Base-by-base conservation (phyloP, 108 stramenopile genomes). In the Nannochloropsis gaditana region DNA sequence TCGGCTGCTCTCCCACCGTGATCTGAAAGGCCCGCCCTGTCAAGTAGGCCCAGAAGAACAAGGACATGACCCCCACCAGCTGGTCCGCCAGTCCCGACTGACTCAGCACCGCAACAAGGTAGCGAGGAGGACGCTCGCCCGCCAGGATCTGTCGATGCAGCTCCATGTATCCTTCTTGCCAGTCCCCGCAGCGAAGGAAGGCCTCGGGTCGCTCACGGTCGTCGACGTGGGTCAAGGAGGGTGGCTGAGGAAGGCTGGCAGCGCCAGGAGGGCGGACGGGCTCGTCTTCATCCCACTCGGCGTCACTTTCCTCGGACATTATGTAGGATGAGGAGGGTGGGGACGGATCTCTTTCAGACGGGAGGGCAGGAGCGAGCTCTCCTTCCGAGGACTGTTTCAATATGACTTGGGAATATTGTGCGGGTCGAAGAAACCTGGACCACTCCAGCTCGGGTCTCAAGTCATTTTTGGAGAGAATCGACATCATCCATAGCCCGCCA, bases 31-130 rank as follows among this genome's bases (percentile, higher is more conserved):
- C 59, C 59, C 59, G 59, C 19, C 59, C 59, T 73, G 83, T 41
- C 19, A 83, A 43, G 43, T 44, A 47, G 41, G 83, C 83, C n/a
- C 42, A 41, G 31, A 43, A 83, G 43, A 83, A 83, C 45, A 43
- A 42, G 45, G 31, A 43, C 21, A 83, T 83, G 3, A 41, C 43
- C 17, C 83, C 83, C 44, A 47, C 45, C 9, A 83, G 11, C 43
- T 43, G 83, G 43, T 83, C 83, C 19, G 83, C 83, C 83, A 83
- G 21, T 9, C 83, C 83, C 21, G 45, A 42, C 44, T 83, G 43
- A 17, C 42, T 43, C 3, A 21, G 21, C 17, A 83, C 83, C 11
- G 83, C 42, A 11, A 83, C 83, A 17, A 83, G 83, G 1, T 45
- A 83, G 45, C 83, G 83, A 17, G 83, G 83, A 9, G 44, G 45